Base-by-base conservation (phyloP, 2,329 filamentous ascomycete genomes). In the Ophiostoma australiae region DNA sequence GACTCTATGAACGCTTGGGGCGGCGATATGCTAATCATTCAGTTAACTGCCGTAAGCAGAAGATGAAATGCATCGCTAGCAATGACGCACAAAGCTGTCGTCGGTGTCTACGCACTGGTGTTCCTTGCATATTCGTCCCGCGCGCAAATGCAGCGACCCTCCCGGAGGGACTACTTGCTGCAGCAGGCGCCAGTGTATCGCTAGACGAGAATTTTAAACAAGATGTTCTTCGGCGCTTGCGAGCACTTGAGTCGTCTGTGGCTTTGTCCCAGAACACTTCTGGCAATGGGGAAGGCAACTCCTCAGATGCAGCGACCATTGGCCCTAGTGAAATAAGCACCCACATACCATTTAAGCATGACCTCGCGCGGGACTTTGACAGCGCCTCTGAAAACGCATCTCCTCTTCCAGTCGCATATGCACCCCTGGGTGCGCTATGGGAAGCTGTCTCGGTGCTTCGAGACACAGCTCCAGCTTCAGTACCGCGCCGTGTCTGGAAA, bases 31-130 rank as follows among this genome's bases (percentile, higher is more conserved):
- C 66, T 67, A 67, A 67, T 8, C 3, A 7, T 27, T 0, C 13
- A 73, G 73, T 74, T 10, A 74, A 74, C 44, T 74, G 73, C 69
- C 73, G 73, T 11, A 58, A 61, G 52, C 73, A 74, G 20, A 74
- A 74, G 55, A 74, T 74, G 73, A 71, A 71, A n/a, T 74, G 73
- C 31, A 39, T 72, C 13, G 33, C 69, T 15, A 66, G 68, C 70
- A 48, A 70, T 39, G 69, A 70, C 63, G 31, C 66, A 2, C 66
- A 17, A 3, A 63, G 39, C 5, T 74, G 73, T 27, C 73, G 73
- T 1, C 73, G 73, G 0, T 74, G 73, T 31, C 6, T n/a, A 5
- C 72, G 73, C 4, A 66, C 72, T 0, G 72, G 44, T 4, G 65
- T 74, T 52, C 72, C 73, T 4, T 74, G 73, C 33, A 27, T 72